These are phyloP conservation scores for Boletus bicolor DNA, from an alignment of 768 basidiomycete species.

Conservation along the genomic window DNA sequence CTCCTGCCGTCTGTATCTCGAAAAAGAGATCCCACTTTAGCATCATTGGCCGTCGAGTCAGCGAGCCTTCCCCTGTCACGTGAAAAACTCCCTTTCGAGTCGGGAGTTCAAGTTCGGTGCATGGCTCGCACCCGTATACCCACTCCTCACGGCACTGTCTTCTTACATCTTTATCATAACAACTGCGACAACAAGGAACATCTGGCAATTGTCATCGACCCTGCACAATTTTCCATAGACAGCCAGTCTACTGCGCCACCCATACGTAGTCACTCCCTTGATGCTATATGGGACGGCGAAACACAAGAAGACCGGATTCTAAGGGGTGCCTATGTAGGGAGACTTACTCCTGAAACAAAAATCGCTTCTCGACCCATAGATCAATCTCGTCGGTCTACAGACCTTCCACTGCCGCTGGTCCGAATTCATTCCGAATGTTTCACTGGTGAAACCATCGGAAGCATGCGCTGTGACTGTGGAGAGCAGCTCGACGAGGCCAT, in stretches of 20 bases:
- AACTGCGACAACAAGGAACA: slow-evolving; percentile 92
- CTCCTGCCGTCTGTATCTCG: slow-evolving; percentile 33
- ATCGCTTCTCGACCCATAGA: slow-evolving; percentile 38
- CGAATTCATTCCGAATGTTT: slow-evolving; percentile 99
- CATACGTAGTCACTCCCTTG: slow-evolving; percentile 80
- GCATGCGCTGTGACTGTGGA: slow-evolving; percentile 98
- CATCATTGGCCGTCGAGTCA: slow-evolving; percentile 25
- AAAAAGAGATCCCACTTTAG: slow-evolving; percentile 38
- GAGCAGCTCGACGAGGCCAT: slow-evolving; percentile 99
- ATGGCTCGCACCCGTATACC: slow-evolving; percentile 98
- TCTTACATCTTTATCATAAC: slow-evolving; percentile 94
- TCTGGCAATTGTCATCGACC: slow-evolving; percentile 90
- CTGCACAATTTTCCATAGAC: slow-evolving; percentile 70
- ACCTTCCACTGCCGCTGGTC: slow-evolving; percentile 74
- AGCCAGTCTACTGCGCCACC: slow-evolving; percentile 39
- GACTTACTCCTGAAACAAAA: slow-evolving; percentile 58
- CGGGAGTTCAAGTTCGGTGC: slow-evolving; percentile 70
- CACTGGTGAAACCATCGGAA: slow-evolving; percentile 95
- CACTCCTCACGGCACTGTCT: slow-evolving; percentile 89
- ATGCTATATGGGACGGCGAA: slow-evolving; percentile 84
- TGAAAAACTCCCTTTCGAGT: background rate
- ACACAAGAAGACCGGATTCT: slow-evolving; percentile 92
- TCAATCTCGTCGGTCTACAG: slow-evolving; percentile 8
- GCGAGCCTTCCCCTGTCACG: slow-evolving; percentile 4
- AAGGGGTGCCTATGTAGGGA: slow-evolving; percentile 90